A percentile compares a stretch with the other conserved stretches of the same genome.
Conservation (phyloP, 495 filamentous ascomycete species). For the Penicillium alfredii region DNA sequence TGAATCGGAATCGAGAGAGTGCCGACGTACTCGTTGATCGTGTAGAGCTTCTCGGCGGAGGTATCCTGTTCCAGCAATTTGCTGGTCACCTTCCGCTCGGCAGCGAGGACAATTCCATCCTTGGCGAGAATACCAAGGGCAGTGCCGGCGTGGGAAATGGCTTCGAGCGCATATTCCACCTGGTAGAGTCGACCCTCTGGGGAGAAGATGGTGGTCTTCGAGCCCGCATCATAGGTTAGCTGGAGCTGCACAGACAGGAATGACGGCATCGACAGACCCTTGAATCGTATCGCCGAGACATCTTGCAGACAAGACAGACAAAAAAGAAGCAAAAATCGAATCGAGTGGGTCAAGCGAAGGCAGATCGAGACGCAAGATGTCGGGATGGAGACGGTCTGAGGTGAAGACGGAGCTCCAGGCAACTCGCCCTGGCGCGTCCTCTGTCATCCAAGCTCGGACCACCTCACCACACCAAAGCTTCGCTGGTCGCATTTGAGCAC, state of each 20-base stretch:
- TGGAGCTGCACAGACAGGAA: constrained; percentile 30
- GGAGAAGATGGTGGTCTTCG: constrained; percentile 97
- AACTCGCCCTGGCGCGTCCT: constrained; percentile 45
- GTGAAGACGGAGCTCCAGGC: constrained; percentile 30
- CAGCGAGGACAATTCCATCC: constrained; percentile 96
- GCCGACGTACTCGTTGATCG: constrained; percentile 82
- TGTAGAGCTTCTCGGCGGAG: constrained; percentile 98
- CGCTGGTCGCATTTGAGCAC: constrained; percentile 15
- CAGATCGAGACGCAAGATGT: constrained; percentile 5
- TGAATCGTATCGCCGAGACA: constrained; percentile 99
- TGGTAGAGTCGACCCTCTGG: constrained; percentile 97
- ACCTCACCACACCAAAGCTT: constrained; percentile 33
- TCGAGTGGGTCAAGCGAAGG: constrained; percentile 4
- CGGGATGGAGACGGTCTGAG: constrained; percentile 19
- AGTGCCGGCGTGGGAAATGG: constrained; percentile 96
- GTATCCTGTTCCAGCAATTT: constrained; percentile 99
- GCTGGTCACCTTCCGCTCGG: constrained; percentile 99
- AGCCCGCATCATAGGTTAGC: constrained; percentile 43
- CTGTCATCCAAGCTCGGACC: constrained; percentile 43
- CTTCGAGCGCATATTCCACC: constrained; percentile 98
- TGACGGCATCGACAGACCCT: constrained; percentile 54
- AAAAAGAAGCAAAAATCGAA: constrained; percentile 6
- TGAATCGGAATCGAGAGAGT: neutral
- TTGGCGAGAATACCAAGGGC: constrained; percentile 93
- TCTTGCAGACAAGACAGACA: constrained; percentile 37